Base-by-base conservation (phyloP, 306 rosid genomes). In the Rosa lucieae region DNA sequence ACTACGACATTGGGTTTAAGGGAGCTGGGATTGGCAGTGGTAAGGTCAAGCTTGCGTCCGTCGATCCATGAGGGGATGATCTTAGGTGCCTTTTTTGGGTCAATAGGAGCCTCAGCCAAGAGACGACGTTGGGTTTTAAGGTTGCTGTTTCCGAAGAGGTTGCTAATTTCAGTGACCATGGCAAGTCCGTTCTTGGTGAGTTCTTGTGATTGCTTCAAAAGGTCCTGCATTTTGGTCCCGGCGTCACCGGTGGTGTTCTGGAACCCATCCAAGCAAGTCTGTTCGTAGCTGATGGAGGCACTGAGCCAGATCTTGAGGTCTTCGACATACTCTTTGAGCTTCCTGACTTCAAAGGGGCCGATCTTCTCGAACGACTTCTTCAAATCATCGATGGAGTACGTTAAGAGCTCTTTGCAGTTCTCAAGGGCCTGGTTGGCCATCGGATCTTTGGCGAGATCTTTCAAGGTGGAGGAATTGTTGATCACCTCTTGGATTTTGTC, bases 261-360 rank as follows among this genome's bases (percentile, higher is more conserved):
- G 29, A 94, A 94, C 0, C 92, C 97, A 3, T 87, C 91, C 62
- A 92, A 56, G 70, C 97, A 94, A 0, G 97, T 89, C 2, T 84
- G 86, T 61, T 89, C 90, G 75, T 87, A 89, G 0, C 93, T 80
- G 8, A 94, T 51, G 0, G 95, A 78, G 0, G 80, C 95, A 2
- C 88, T 80, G 4, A 94, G 67, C 99, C 97, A 94, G 5, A 91
- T 79, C 70, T 89, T 88, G 11, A 94, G 87, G 67, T 92, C 94
- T 43, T 78, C 90, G 0, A 81, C 65, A 69, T 78, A 87, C 14
- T 89, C 86, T 21, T 66, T 53, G 0, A 94, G 2, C 73, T 87
- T 87, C 35, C 1, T 12, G 0, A 81, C 1, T 0, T 92, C 95
- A 35, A 91, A 88, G 0, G 55, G 40, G 0, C 91, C 89, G 8